phyloP scores from a whole-genome alignment of 768 basidiomycete species.

The Cystofilobasidium ferigula region DNA sequence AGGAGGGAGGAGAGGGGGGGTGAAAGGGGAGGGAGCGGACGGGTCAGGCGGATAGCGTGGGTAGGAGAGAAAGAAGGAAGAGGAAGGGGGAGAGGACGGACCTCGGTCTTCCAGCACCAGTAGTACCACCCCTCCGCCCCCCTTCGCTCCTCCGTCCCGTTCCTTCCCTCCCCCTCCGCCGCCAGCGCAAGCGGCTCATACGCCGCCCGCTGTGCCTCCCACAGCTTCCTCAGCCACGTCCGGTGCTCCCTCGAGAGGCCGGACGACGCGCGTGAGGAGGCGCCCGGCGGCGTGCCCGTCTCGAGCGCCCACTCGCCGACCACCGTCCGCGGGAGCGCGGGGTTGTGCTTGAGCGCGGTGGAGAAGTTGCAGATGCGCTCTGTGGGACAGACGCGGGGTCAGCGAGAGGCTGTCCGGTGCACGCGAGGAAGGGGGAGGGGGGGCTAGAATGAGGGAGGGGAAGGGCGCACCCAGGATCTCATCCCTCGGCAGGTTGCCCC shows the following conservation, averaged over 20 bases:
- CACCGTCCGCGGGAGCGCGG: conserved; percentile 23
- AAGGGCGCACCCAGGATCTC: conserved; percentile 28
- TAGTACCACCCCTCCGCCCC: conserved; percentile 35
- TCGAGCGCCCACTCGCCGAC: conserved; percentile 39
- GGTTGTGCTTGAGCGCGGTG: conserved; percentile 3
- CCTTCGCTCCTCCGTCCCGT: no score
- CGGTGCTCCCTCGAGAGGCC: conserved; percentile 29
- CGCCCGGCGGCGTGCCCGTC: conserved; percentile 28
- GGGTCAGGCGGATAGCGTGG: no score
- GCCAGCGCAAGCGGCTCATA: conserved; percentile 32
- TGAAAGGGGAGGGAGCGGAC: no score
- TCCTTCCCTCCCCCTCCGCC: no score
- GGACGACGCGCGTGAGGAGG: neutral
- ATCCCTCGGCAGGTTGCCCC: conserved; percentile 32
- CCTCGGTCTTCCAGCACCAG: conserved; percentile 34
- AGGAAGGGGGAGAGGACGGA: neutral
- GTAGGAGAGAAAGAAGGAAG: neutral
- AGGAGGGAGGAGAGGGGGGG: neutral
- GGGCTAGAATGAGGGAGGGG: neutral
- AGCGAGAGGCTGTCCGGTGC: neutral
- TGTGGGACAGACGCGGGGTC: no score
- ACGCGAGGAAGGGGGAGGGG: neutral
- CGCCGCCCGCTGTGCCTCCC: conserved; percentile 36
- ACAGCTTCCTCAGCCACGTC: conserved; percentile 36
- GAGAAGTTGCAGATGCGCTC: conserved; percentile 21